Evolutionary conservation across 192 early-diverging fungal species (phyloP).

Genomic region (Backusella mclennaniae): DNA sequence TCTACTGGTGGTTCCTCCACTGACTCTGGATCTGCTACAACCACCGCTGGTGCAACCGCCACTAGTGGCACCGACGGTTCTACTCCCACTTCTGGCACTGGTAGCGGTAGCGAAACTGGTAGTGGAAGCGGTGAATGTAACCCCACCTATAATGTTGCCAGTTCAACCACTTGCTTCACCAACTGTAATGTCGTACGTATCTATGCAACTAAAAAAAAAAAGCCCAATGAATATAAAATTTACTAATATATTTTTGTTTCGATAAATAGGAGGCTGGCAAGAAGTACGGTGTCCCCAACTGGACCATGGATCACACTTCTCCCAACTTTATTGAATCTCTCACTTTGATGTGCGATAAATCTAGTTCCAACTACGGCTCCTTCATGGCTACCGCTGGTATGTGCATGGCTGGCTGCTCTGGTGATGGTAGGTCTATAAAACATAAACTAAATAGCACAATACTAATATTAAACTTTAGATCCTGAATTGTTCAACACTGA

Average conservation of each 20-base stretch:
- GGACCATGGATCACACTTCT: background rate
- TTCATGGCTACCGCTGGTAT: background rate
- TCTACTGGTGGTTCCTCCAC: background rate
- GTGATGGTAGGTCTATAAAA: background rate
- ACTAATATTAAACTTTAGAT: background rate
- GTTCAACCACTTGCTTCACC: background rate
- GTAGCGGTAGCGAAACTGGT: too few relatives aligned
- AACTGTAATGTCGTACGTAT: conserved; percentile 2
- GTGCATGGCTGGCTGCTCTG: background rate
- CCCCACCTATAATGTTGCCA: background rate
- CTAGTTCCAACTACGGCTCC: background rate
- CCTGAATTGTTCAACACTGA: conserved; percentile 3
- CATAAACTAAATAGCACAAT: too few relatives aligned
- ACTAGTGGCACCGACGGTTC: too few relatives aligned
- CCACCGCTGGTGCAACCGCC: too few relatives aligned
- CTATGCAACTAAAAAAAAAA: background rate
- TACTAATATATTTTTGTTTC: background rate
- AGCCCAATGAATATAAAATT: too few relatives aligned
- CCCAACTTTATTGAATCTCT: background rate
- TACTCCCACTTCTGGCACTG: too few relatives aligned
- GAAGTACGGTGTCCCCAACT: background rate
- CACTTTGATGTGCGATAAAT: background rate
- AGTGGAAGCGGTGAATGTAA: background rate
- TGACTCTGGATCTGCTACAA: too few relatives aligned
- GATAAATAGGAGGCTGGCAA: background rate